Conservation (phyloP, 768 basidiomycete species). For the Naematelia aurantialba region DNA sequence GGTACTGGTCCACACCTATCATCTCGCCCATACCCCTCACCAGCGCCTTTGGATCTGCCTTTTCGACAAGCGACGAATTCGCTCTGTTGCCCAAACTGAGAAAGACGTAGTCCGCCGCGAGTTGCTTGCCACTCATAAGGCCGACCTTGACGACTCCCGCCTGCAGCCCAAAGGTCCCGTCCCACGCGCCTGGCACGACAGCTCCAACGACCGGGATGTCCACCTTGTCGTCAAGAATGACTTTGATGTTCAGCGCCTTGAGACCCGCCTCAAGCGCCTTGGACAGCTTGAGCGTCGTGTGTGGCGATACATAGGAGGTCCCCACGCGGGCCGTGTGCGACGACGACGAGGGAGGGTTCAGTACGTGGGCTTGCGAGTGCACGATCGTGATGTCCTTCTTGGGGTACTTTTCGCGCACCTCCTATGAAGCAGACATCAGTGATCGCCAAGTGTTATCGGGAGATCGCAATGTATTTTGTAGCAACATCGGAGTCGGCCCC, state of each 20-base stretch:
- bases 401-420: conserved; percentile 32
- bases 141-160: conserved; percentile 21
- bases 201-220: conserved; percentile 16
- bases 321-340: neutral
- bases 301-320: conserved; percentile 15
- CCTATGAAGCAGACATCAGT: conserved; percentile 14
- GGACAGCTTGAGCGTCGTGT: conserved; percentile 32
- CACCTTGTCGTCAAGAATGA: conserved; percentile 32
- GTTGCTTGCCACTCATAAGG: conserved; percentile 28
- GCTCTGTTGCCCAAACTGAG: conserved; percentile 40
- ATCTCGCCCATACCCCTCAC: conserved; percentile 7
- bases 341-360: conserved; percentile 18
- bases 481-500: too few species aligned
- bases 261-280: conserved; percentile 27
- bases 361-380: conserved; percentile 25
- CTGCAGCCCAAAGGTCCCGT: conserved; percentile 33
- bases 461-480: too few species aligned
- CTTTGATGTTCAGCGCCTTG: conserved; percentile 29
- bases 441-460: too few species aligned
- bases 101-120: conserved; percentile 44
- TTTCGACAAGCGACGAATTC: conserved; percentile 26
- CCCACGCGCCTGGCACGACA: conserved; percentile 17
- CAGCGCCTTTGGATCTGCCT: conserved; percentile 30
- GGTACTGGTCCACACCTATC: conserved; percentile 38
- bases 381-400: conserved; percentile 40